A percentile compares a stretch with the other conserved stretches of the same genome.
phyloP scores from a whole-genome alignment of 805 yeast species.

The Komagataella populi region DNA sequence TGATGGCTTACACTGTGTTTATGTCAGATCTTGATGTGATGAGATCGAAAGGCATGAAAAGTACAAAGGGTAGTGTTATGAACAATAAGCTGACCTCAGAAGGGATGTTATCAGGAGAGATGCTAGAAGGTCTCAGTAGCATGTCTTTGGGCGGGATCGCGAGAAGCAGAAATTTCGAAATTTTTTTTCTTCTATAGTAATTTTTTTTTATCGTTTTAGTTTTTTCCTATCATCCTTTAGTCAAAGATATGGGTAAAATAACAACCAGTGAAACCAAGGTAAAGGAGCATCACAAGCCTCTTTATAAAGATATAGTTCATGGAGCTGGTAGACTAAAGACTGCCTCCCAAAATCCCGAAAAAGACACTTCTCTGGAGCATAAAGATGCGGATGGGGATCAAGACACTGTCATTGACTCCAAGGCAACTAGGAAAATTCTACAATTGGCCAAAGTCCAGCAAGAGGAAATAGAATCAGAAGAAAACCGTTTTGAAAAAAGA shows the following conservation, averaged over 20 bases:
- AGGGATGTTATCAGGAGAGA: background rate
- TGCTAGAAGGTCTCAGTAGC: background rate
- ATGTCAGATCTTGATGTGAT: background rate
- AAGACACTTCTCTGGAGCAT: conserved; percentile 11
- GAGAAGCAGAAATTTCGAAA: background rate
- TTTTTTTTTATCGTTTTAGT: background rate
- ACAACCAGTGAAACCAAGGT: conserved; percentile 33
- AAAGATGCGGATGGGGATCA: conserved; percentile 29
- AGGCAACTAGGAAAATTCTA: conserved; percentile 71
- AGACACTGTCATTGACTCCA: conserved; percentile 66
- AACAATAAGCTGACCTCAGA: background rate
- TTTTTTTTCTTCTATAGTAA: background rate
- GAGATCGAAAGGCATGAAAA: background rate
- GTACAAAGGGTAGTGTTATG: background rate
- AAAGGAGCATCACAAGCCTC: conserved; percentile 68
- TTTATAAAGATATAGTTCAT: conserved; percentile 65
- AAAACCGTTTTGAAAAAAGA: conserved; percentile 15
- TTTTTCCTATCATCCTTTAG: conserved; percentile 2
- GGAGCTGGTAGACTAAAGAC: conserved; percentile 57
- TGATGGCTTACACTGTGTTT: background rate
- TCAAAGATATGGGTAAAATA: conserved; percentile 48
- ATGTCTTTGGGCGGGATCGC: background rate
- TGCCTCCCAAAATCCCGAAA: conserved; percentile 15
- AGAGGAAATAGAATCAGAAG: conserved; percentile 73
- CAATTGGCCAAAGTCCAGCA: conserved; percentile 89